phyloP scores from a whole-genome alignment of 345 rosid species.

The Salix caprea region DNA sequence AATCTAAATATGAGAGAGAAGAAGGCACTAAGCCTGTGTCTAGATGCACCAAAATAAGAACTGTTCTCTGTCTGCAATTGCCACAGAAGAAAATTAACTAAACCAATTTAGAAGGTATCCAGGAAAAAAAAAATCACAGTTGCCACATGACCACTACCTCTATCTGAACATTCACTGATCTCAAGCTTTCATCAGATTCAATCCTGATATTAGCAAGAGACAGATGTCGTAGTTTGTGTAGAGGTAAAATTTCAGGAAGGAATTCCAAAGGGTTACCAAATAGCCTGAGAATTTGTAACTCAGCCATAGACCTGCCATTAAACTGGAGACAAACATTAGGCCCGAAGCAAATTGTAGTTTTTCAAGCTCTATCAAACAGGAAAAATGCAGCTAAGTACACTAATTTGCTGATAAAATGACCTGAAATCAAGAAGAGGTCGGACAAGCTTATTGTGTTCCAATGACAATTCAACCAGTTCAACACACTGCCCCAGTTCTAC shows the following conservation, averaged over 20 bases:
- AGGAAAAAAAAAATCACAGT: not conserved
- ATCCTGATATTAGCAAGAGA: conserved; percentile 90
- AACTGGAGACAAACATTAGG: conserved; percentile 40
- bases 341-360: conserved; percentile 15
- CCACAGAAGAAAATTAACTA: conserved; percentile 4
- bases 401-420: conserved; percentile 37
- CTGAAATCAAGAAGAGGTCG: conserved; percentile 99
- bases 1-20: conserved; percentile 96
- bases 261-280: conserved; percentile 97
- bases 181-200: conserved; percentile 82
- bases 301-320: conserved; percentile 84
- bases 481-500: conserved; percentile 92
- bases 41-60: conserved; percentile 90
- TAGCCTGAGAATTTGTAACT: conserved; percentile 72
- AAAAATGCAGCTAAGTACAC: conserved; percentile 11
- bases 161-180: conserved; percentile 85
- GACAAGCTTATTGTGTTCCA: conserved; percentile 91
- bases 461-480: conserved; percentile 71
- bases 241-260: conserved; percentile 93
- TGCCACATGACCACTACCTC: conserved; percentile 46
- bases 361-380: conserved; percentile 15
- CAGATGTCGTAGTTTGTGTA: conserved; percentile 83
- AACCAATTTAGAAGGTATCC: not conserved
- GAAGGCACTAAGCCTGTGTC: conserved; percentile 95
- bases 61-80: conserved; percentile 76